Percentiles rank a stretch among this genome's conserved stretches.
Conservation (phyloP, 2,329 filamentous ascomycete genomes). For the Fusarium sp. region DNA sequence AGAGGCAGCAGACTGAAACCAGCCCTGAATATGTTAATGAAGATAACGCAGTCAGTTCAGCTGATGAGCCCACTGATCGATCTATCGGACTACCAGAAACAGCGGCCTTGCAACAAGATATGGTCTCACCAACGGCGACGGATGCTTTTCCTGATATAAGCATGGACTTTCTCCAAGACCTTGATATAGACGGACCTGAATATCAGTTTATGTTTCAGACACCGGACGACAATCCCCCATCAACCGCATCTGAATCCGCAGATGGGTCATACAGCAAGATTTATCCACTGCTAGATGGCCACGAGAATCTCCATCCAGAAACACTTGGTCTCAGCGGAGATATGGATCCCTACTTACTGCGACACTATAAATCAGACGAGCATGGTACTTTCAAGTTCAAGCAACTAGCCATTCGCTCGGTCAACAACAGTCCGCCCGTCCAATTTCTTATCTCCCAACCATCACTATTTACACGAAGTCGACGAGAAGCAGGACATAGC, state of each 20-base stretch:
- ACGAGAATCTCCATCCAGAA: background rate
- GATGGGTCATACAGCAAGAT: accelerated
- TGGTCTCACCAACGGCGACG: background rate
- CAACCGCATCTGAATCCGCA: accelerated
- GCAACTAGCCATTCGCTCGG: background rate
- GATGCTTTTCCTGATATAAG: background rate
- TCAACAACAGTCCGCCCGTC: background rate
- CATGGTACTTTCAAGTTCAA: conserved; percentile 1
- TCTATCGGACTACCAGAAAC: accelerated
- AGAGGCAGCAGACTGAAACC: background rate
- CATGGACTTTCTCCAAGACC: conserved; percentile 8
- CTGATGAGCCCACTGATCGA: accelerated
- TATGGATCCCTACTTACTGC: conserved; percentile 1
- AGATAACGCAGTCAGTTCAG: accelerated
- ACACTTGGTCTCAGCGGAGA: background rate
- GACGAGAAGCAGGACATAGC: background rate
- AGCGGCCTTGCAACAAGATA: accelerated
- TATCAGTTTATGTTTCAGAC: conserved; percentile 14
- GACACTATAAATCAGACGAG: background rate
- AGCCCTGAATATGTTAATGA: background rate
- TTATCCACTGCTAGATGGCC: background rate
- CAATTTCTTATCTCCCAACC: background rate
- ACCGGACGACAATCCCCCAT: background rate
- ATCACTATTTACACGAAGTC: background rate
- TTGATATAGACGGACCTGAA: background rate